Base-by-base conservation (phyloP, 257 asterid genomes). In the Asclepias syriaca region DNA sequence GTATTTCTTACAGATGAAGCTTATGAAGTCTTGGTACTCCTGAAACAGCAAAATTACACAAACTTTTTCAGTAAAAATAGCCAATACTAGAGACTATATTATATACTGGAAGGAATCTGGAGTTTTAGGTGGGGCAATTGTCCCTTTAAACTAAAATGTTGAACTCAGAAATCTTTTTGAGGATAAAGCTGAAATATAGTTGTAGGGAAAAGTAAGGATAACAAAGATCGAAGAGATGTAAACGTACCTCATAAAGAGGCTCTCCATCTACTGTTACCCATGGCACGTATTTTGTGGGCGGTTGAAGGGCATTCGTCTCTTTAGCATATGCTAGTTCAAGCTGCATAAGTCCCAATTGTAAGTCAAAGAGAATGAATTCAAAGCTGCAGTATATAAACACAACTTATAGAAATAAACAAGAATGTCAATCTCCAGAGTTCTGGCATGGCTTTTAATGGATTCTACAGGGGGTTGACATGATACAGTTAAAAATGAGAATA, bases 231-330 rank as follows among this genome's bases (percentile, higher is more conserved):
- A 68, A 76, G 21, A 5, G 59, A 19, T 6, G 9, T 27, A 76
- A 76, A 84, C 95, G 80, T 49, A 93, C 98, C 73, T 91, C 96
- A 67, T 93, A 91, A 59, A 93, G 87, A 50, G 98, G 98, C 21
- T 89, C 84, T 37, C 96, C 96, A 67, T 93, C 88, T 77, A 94
- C 96, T 61, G 84, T 88, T 8, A 94, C 92, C 99, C 97, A 94
- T 0, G 99, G 97, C 55, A 94, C 97, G 13, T 91, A 94, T 55
- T 55, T 45, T 80, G 76, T 91, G 97, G 97, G 99, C 73, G 99
- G 99, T 70, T 87, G 67, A 59, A 94, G 96, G 61, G 88, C 85
- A 74, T 74, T 86, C 69, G 99, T 94, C 66, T 65, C 79, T 29
- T 85, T 89, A 15, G 97, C 99, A 79, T 87, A 89, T 68, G 34